Evolutionary conservation across 257 asterid species (phyloP).

Genomic region (Anisodus acutangulus): DNA sequence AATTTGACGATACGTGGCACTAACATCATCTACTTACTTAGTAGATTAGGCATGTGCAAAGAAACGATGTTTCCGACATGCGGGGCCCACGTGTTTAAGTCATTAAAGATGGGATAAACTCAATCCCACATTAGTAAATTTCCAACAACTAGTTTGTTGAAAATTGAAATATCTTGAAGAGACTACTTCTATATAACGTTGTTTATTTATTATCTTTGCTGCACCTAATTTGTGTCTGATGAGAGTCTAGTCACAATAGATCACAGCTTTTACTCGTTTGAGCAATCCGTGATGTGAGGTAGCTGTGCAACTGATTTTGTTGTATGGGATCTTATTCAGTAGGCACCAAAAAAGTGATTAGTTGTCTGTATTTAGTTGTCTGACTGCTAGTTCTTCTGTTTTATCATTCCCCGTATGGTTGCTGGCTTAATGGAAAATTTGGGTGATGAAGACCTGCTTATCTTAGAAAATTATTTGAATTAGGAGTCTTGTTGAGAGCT

Average conservation of each 20-base stretch:
- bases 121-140: too few species aligned
- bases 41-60: too few species aligned
- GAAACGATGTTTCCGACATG: too few species aligned
- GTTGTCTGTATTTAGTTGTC: not conserved
- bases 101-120: too few species aligned
- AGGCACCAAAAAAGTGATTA: not conserved
- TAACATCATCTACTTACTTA: too few species aligned
- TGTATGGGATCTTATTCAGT: not conserved
- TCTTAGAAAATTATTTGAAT: not conserved
- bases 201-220: not conserved
- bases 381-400: not conserved
- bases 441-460: not conserved
- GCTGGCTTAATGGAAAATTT: not conserved
- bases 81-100: too few species aligned
- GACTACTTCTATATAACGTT: not conserved
- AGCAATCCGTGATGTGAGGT: not conserved
- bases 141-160: not conserved
- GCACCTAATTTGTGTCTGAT: constrained; percentile 6
- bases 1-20: too few species aligned
- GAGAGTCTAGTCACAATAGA: not conserved
- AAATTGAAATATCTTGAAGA: not conserved
- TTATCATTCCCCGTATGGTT: not conserved
- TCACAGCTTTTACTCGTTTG: not conserved
- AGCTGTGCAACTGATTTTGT: not conserved
- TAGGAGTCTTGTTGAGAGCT: not conserved